Evolutionary conservation across 257 asterid genomes (phyloP).

Genomic region (Nicotiana otophora): DNA sequence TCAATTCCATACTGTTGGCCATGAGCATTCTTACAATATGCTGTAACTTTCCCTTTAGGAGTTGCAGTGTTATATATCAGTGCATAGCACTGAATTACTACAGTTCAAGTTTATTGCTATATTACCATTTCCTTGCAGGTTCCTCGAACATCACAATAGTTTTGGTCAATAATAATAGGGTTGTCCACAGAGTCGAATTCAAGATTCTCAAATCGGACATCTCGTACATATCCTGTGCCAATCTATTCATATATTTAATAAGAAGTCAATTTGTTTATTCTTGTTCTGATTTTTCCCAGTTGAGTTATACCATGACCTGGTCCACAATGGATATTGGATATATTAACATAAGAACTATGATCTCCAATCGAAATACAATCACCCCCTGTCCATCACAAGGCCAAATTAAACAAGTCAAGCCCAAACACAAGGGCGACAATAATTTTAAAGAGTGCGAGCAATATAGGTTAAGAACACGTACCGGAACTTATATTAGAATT

Average conservation of each 20-base stretch:
- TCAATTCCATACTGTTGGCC: conserved; percentile 35
- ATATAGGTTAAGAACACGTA: conserved; percentile 26
- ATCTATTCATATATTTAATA: conserved; percentile 20
- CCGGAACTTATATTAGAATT: conserved; percentile 32
- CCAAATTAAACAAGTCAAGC: background rate
- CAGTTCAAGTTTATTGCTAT: conserved; percentile 53
- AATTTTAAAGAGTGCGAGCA: no score
- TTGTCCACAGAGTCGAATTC: conserved; percentile 23
- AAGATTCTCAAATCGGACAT: conserved; percentile 39
- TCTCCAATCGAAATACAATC: conserved; percentile 74
- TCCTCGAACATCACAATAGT: conserved; percentile 34
- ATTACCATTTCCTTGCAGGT: conserved; percentile 43
- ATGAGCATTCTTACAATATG: conserved; percentile 39
- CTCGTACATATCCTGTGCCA: conserved; percentile 45
- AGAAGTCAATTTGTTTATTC: background rate
- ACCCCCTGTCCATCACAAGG: conserved; percentile 32
- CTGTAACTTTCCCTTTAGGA: conserved; percentile 17
- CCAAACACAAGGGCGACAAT: background rate
- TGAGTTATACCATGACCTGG: conserved; percentile 52
- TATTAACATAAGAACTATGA: conserved; percentile 31
- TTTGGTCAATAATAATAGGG: background rate
- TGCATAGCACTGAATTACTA: conserved; percentile 44
- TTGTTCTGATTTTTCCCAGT: no score
- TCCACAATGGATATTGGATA: conserved; percentile 44
- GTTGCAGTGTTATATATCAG: conserved; percentile 34